Evolutionary conservation across 768 basidiomycete species (phyloP), one percentile per base, ranked within the genome.

Genomic region (Phylloporus rhodoxanthus): DNA sequence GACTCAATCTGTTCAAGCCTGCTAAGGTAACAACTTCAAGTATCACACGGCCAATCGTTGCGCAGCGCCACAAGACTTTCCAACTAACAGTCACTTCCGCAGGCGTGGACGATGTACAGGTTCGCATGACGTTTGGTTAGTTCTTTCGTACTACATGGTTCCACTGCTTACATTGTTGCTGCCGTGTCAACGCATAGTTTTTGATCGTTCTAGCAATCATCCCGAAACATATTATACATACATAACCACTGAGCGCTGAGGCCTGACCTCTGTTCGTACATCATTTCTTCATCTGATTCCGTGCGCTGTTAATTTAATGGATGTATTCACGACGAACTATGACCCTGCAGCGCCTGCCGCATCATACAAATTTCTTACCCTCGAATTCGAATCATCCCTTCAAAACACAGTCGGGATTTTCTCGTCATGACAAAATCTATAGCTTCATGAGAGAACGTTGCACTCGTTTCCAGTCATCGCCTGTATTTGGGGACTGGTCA

Each of bases 201-300:
- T 38, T 45, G n/a, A n/a, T 28, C n/a, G 19, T 19, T 26, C 1
- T 40, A 50, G 41, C 30, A 21, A 20, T 50, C 30, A 23, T 33
- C 20, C 15, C 21, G 28, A 43, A 43, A 43, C 29, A 43, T 26
- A 38, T 28, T 28, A 32, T n/a, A 23, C 36, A 32, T 32, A 13
- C 34, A 36, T 23, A 7, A 6, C 25, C 13, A 8, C 25, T 41
- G 40, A 28, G 38, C 34, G 32, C 52, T 47, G 55, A 57, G 55
- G 23, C 30, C 29, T 29, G 25, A 23, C 10, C 50, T 40, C 46
- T 43, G 54, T 54, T 54, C 39, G 23, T 52, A 3, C 52, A 47
- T 53, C 49, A 29, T 55, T 47, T 54, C 52, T 56, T 48, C 43
- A 40, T 49, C 39, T 51, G 58, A 61, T 64, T n/a, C 38, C 56